Conservation (phyloP, 2,329 filamentous ascomycete genomes). For the Zasmidium angulare region DNA sequence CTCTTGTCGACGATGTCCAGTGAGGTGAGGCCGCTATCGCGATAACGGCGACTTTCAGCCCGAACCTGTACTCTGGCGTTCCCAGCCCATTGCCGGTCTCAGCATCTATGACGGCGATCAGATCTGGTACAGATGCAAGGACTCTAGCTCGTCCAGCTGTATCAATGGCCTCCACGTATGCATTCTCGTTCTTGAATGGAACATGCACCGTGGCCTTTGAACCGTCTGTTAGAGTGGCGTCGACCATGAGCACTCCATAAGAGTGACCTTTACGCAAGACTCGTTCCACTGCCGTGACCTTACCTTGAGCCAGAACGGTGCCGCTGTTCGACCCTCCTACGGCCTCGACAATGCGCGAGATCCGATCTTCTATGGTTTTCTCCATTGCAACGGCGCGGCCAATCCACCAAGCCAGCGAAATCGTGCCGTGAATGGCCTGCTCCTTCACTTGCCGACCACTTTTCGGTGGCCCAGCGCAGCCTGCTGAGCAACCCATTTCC, state of each 20-base stretch:
- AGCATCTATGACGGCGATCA: constrained; percentile 51
- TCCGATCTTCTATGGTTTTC: constrained; percentile 56
- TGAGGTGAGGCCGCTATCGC: constrained; percentile 55
- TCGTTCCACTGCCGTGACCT: constrained; percentile 62
- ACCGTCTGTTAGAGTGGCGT: constrained; percentile 35
- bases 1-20: constrained; percentile 53
- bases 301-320: constrained; percentile 62
- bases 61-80: constrained; percentile 57
- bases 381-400: constrained; percentile 59
- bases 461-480: constrained; percentile 42
- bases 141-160: too few species aligned
- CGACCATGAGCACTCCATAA: constrained; percentile 59
- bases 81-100: constrained; percentile 52
- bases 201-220: constrained; percentile 57
- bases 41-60: constrained; percentile 52
- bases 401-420: constrained; percentile 52
- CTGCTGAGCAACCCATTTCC: constrained; percentile 45
- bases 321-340: constrained; percentile 56
- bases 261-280: constrained; percentile 57
- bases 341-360: constrained; percentile 59
- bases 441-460: constrained; percentile 38
- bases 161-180: too few species aligned
- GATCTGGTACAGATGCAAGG: constrained; percentile 51
- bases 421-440: constrained; percentile 42
- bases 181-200: constrained; percentile 74